Conservation (phyloP, 257 asterid genomes). For the Cordia subcordata region DNA sequence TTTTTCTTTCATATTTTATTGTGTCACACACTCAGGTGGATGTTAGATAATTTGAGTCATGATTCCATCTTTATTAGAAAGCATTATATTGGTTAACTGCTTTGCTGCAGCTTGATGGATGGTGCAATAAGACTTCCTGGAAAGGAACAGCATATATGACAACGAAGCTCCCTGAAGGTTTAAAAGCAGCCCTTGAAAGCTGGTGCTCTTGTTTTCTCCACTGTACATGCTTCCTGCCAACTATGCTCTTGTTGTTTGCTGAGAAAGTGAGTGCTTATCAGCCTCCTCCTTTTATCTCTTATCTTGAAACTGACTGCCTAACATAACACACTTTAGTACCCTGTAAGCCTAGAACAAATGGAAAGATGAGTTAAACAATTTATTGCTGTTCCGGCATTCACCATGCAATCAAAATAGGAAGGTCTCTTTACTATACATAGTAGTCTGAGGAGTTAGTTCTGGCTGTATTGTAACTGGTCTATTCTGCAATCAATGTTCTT, state of each 20-base stretch:
- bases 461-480: not conserved
- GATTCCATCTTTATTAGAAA: not conserved
- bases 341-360: conserved; percentile 4
- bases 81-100: conserved; percentile 7
- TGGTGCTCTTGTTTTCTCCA: conserved; percentile 23
- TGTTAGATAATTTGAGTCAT: not conserved
- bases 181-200: conserved; percentile 13
- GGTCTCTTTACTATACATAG: no score
- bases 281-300: conserved; percentile 5
- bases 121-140: conserved; percentile 6
- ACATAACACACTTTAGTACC: not conserved
- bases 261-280: conserved; percentile 17
- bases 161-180: conserved; percentile 15
- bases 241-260: conserved; percentile 16
- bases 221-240: conserved; percentile 19
- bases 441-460: no score
- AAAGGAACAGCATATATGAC: conserved; percentile 6
- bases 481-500: not conserved
- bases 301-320: conserved; percentile 6
- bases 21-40: not conserved
- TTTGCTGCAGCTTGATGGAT: conserved; percentile 22
- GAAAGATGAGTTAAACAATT: not conserved
- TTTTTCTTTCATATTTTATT: not conserved
- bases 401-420: no score
- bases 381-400: not conserved